Evolutionary conservation across 2,329 filamentous ascomycete species (phyloP), one percentile per base, ranked within the genome.

Genomic region (Alternaria arbusti): DNA sequence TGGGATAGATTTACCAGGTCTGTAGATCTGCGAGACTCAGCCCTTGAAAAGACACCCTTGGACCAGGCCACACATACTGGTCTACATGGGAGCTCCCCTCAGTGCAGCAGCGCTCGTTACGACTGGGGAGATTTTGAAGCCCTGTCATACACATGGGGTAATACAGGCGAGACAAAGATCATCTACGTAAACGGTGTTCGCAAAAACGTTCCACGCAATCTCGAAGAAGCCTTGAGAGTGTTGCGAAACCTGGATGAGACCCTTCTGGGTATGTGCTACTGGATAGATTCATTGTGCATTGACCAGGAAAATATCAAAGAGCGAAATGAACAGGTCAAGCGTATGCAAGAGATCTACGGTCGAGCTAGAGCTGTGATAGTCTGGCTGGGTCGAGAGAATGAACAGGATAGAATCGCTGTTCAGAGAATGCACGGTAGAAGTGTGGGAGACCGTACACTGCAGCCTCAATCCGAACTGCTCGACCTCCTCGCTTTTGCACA

Each of bases 151-250:
- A 51, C 17, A 2, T 51, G 49, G 49, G 49, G 49, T 4, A 1
- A 15, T 4, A 1, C 7, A 15, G 3, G 12, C n/a, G 17, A 51
- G 2, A 5, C 6, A 23, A 23, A 23, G 1, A 7, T 3, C 3
- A 51, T 51, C 12, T 0, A 5, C 0, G 2, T 51, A 2, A 36
- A 51, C 0, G 17, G 8, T 7, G 2, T 7, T 3, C 17, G 0
- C 2, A 23, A 36, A 11, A 2, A 5, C 28, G 28, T 51, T n/a
- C 0, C 49, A 3, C 20, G 22, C 11, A 51, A 51, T 7, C 28
- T 51, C 8, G 49, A 51, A 6, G 28, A 4, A 51, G 49, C 49
- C 4, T n/a, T 51, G 28, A 51, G 28, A 23, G 17, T 28, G 1
- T n/a, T 51, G 1, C 17, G 13, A n/a, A 1, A 2, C 6, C 5